Evolutionary conservation across 768 basidiomycete genomes (phyloP).

Genomic region (Trametes cingulata): DNA sequence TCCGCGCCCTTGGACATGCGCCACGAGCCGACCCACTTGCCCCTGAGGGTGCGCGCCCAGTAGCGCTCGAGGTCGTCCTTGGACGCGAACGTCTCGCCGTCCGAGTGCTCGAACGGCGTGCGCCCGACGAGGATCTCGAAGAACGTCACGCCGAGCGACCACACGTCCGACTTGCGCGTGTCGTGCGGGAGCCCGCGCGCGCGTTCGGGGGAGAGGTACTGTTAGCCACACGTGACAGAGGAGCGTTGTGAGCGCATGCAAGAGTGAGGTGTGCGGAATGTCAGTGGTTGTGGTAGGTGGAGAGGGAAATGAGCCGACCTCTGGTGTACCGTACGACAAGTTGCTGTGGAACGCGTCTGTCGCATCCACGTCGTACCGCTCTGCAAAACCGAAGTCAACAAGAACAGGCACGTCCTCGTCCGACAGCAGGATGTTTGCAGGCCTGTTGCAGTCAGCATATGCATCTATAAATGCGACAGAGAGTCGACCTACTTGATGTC

Average conservation of each 20-base stretch:
- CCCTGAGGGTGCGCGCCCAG: slow-evolving; percentile 80
- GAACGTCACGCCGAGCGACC: slow-evolving; percentile 87
- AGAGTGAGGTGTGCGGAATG: slow-evolving; percentile 16
- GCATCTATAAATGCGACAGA: slow-evolving; percentile 1
- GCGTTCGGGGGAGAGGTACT: slow-evolving; percentile 93
- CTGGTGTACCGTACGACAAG: slow-evolving; percentile 88
- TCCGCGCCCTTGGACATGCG: slow-evolving; percentile 66
- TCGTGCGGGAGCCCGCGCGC: slow-evolving; percentile 89
- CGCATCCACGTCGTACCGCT: slow-evolving; percentile 70
- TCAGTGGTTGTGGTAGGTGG: not conserved
- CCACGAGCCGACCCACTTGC: slow-evolving; percentile 87
- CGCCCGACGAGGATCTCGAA: slow-evolving; percentile 93
- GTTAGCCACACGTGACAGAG: not conserved
- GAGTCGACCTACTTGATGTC: slow-evolving; percentile 77
- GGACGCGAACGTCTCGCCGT: slow-evolving; percentile 75
- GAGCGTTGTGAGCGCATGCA: not conserved
- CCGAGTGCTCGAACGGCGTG: slow-evolving; percentile 86
- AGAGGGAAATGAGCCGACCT: slow-evolving; percentile 45
- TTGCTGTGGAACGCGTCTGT: slow-evolving; percentile 77
- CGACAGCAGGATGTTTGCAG: slow-evolving; percentile 91
- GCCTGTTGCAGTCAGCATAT: slow-evolving; percentile 45
- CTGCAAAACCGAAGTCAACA: slow-evolving; percentile 96
- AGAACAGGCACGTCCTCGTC: slow-evolving; percentile 78
- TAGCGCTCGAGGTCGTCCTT: slow-evolving; percentile 85
- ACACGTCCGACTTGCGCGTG: slow-evolving; percentile 87